Base-by-base conservation (phyloP, 495 filamentous ascomycete species). In the Chlorociboria aeruginascens region DNA sequence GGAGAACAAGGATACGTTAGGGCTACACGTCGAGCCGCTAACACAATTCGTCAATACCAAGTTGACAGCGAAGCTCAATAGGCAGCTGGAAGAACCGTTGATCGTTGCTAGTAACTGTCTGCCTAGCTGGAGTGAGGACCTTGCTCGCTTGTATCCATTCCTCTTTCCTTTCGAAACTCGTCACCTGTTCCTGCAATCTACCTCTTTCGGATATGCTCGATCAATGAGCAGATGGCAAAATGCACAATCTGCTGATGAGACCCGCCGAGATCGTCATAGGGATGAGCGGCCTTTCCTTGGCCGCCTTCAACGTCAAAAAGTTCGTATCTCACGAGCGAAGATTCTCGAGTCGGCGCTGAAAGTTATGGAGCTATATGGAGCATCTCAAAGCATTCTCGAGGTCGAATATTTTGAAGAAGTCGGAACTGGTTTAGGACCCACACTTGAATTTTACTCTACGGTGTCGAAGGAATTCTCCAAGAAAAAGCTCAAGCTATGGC, bases 401-500 rank as follows among this genome's bases (percentile, higher is more conserved):
- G 89, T 99, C 14, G 93, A 99, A 59, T 99, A 99, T 57, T 99
- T 97, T 57, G 92, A 97, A 53, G 93, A 99, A 66, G 93, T 97
- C 36, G 93, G 93, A 41, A 97, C 93, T 36, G 93, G 93, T 34
- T 72, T 99, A 37, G 93, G 93, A 0, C 93, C 93, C 12, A 99
- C 93, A 8, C 74, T 99, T 16, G 93, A 99, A 62, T 99, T 99
- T 65, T 99, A 97, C 66, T 94, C 93, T 1, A 95, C 87, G 0
- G 90, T 96, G 2, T 97, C 93, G 0, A 95, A 88, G 63, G 92
- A 97, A 60, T 97, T 97, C 57, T 90, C 87, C 1, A 95, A 89
- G 69, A 95, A 89, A 69, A 95, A 92, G 60, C 76, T 95, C 43
- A 95, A 87, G 69, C 77, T 97, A 8, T 99, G 93, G 93, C 78